Evolutionary conservation across 495 filamentous ascomycete species (phyloP), one percentile per base, ranked within the genome.

Genomic region (Parachaetomium inaequale): DNA sequence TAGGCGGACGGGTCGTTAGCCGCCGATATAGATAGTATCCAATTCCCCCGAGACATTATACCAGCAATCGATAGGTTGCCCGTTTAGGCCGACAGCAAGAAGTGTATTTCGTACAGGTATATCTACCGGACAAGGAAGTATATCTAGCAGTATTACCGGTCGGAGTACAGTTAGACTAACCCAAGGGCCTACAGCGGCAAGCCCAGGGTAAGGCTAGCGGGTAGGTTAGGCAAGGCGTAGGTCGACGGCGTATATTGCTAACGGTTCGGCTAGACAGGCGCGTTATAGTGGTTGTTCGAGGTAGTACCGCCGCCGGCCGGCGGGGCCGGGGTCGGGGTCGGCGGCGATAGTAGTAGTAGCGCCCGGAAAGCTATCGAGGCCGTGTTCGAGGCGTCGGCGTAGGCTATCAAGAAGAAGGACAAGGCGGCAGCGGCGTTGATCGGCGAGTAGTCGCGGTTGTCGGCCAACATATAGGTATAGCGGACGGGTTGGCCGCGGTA

Each of bases 401-500:
- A 17, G 47, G 47, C 47, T 12, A 51, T 51, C 28, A 51, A 31
- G 26, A 7, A 51, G 47, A 31, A 51, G 26, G 47, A 51, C 28
- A 14, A 51, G 47, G 47, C 47, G 28, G 47, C 26, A n/a, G 47
- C 47, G 14, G 47, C 47, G 26, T 31, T 51, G 26, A 51, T 51
- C 47, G 15, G 28, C 26, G 47, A 51, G 12, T 26, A 51, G 26
- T 51, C 47, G 47, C 11, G 47, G 47, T 51, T 51, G 26, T 51
- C 47, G 47, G 47, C 47, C 47, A 51, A 51, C 14, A 51, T 19
- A 26, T 51, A 26, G 47, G 26, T 51, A 7, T 26, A 26, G 47
- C 25, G 47, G 47, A 51, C 47, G 26, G 47, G 47, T 5, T 51
- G 47, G 47, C 47, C 47, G 26, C 25, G 47, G 47, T 26, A 51